Conservation (phyloP, 2,329 filamentous ascomycete genomes). For the Ploettnerulaceae sp. region DNA sequence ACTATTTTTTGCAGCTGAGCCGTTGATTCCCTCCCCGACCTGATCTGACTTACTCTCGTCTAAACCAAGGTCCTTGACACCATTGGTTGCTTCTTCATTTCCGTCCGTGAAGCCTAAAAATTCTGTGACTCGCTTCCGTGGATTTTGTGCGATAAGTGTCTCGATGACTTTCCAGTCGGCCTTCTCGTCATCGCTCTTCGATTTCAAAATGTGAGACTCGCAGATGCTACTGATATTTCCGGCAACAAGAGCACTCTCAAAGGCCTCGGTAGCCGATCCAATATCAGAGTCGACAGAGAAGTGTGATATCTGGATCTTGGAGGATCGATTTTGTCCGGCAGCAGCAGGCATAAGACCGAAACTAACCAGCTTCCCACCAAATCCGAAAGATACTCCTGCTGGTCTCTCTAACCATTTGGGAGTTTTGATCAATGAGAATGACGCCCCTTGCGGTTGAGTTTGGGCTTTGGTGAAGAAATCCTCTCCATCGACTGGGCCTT, state of each 20-base stretch:
- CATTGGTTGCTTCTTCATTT: slow-evolving; percentile 46
- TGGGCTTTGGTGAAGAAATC: slow-evolving; percentile 96
- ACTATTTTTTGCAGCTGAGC: slow-evolving; percentile 49
- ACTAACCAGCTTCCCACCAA: slow-evolving; percentile 85
- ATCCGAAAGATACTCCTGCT: slow-evolving; percentile 84
- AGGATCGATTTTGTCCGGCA: slow-evolving; percentile 60
- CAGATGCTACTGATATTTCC: slow-evolving; percentile 78
- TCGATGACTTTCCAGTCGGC: slow-evolving; percentile 94
- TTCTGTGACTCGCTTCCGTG: slow-evolving; percentile 79
- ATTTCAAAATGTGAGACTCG: slow-evolving; percentile 67
- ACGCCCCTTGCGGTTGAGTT: slow-evolving; percentile 82
- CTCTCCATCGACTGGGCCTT: slow-evolving; percentile 75
- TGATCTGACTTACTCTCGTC: slow-evolving; percentile 38
- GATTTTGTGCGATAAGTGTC: slow-evolving; percentile 77
- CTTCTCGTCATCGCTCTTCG: slow-evolving; percentile 85
- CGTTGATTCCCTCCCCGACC: slow-evolving; percentile 45
- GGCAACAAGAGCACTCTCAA: slow-evolving; percentile 74
- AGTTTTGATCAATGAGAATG: slow-evolving; percentile 79
- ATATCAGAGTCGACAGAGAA: slow-evolving; percentile 86
- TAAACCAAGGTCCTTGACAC: slow-evolving; percentile 39
- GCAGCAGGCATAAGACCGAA: slow-evolving; percentile 57
- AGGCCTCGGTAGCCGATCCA: slow-evolving; percentile 77
- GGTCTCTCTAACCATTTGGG: slow-evolving; percentile 89
- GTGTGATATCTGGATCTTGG: slow-evolving; percentile 77
- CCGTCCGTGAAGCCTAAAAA: slow-evolving; percentile 78